Evolutionary conservation across 352 stramenopile genomes (phyloP), one percentile per base, ranked within the genome.

Genomic region (Phytopythium vexans): DNA sequence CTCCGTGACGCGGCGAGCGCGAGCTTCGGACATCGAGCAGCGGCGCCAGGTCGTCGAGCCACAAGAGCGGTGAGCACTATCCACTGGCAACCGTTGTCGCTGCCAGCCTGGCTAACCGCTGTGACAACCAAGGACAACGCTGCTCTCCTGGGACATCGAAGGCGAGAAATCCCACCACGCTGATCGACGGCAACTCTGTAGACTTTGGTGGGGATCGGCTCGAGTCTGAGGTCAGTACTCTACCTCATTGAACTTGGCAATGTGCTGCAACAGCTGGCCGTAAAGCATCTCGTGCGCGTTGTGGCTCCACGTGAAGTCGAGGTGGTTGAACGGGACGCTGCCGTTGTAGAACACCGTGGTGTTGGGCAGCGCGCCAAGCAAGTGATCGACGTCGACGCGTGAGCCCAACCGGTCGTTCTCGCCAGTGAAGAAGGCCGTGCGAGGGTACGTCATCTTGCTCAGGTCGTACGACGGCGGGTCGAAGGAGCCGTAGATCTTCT

Each of bases 231-330:
- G 21, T 58, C 66, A 74, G 52, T 88, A 88, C 11, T 67, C 70
- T 8, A 72, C 55, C 16, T 79, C 72, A 38, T 82, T 74, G 40
- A 74, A 84, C 27, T 68, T 51, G 52, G 72, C 67, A 49, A 89
- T 82, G 15, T 89, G 69, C 4, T 57, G 50, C 42, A 88, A 63
- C 41, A 89, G 43, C 31, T 82, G 60, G 55, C 73, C 43, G 56
- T 89, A 89, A 47, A 89, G 65, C 21, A 72, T 52, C 32, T 82
- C 67, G 36, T 66, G 66, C 33, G 66, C 72, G 38, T 86, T 83
- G 62, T 66, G 76, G n/a, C 64, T 72, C 78, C 78, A 89, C 31
- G 74, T 86, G 59, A 80, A 89, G 64, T 89, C 78, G 39, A 89
- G 50, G 62, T 88, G 76, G 56, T 83, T 86, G 62, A 77, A 86